A percentile compares a stretch with the other conserved stretches of the same genome.
Conservation (phyloP, 2,329 filamentous ascomycete genomes). For the Aspergillus chevalieri region DNA sequence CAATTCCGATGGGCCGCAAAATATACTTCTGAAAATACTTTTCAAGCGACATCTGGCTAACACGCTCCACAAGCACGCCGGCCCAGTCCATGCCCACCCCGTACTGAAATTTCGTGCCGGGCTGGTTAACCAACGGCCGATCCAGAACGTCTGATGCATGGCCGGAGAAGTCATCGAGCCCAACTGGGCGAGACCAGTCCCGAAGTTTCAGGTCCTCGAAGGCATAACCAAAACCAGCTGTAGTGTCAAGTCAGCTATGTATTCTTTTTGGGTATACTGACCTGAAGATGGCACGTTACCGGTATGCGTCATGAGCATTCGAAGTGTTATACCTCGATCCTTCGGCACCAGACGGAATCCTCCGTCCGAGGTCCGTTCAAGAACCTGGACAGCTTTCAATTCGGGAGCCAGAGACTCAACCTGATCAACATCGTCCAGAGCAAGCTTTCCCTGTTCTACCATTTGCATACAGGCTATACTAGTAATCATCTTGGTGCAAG, state of each 20-base stretch:
- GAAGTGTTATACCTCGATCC: no score
- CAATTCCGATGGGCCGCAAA: not conserved
- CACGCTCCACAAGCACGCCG: slow-evolving; percentile 45
- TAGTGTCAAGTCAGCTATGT: not conserved
- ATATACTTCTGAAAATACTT: not conserved
- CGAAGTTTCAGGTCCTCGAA: slow-evolving; percentile 42
- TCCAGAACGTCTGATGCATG: slow-evolving; percentile 47
- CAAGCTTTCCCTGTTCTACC: no score
- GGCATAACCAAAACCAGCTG: slow-evolving; percentile 38
- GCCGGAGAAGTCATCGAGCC: slow-evolving; percentile 54
- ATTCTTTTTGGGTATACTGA: no score
- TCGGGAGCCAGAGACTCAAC: no score
- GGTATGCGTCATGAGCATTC: no score
- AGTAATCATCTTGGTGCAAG: no score
- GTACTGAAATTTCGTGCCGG: slow-evolving; percentile 58
- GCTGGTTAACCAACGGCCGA: slow-evolving; percentile 56
- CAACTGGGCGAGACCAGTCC: slow-evolving; percentile 40
- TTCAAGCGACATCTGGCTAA: slow-evolving; percentile 34
- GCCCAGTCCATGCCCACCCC: slow-evolving; percentile 53
- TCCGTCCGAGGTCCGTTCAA: no score
- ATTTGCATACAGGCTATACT: no score
- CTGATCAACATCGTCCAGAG: no score
- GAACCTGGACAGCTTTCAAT: no score
- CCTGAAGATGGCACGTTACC: no score
- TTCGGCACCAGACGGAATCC: no score